phyloP scores from a whole-genome alignment of 768 basidiomycete genomes.

The Strobilomyces dryophilus region DNA sequence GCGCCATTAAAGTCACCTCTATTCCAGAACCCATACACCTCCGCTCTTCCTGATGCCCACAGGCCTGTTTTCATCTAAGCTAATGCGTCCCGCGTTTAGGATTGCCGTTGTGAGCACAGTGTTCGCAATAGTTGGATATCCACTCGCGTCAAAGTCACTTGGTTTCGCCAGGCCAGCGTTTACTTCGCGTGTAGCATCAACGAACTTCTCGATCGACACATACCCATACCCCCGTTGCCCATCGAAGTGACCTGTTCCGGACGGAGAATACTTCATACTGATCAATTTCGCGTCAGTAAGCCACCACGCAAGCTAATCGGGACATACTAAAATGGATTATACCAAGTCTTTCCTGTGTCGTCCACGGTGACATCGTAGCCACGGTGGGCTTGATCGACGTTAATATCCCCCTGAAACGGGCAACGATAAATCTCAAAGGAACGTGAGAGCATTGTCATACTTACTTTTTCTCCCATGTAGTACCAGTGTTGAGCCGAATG shows the following conservation, averaged over 20 bases:
- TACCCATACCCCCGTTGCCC: slow-evolving; percentile 93
- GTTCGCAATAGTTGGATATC: slow-evolving; percentile 84
- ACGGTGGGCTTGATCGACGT: slow-evolving; percentile 89
- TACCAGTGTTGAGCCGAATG: slow-evolving; percentile 93
- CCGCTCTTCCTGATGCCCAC: slow-evolving; percentile 71
- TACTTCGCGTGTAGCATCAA: slow-evolving; percentile 77
- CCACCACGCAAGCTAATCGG: background rate
- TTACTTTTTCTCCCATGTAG: slow-evolving; percentile 89
- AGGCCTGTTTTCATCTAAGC: slow-evolving; percentile 83
- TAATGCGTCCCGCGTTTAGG: slow-evolving; percentile 85
- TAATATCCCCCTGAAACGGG: slow-evolving; percentile 72
- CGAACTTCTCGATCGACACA: slow-evolving; percentile 88
- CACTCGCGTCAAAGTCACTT: slow-evolving; percentile 71
- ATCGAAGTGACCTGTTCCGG: slow-evolving; percentile 89
- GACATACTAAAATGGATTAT: slow-evolving; percentile 88
- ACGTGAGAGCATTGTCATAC: slow-evolving; percentile 1
- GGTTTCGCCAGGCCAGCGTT: slow-evolving; percentile 67
- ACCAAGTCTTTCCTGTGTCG: slow-evolving; percentile 78
- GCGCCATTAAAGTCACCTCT: slow-evolving; percentile 17
- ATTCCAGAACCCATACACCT: slow-evolving; percentile 67
- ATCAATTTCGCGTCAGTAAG: slow-evolving; percentile 6
- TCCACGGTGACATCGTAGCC: slow-evolving; percentile 90
- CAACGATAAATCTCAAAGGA: background rate
- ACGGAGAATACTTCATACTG: slow-evolving; percentile 94
- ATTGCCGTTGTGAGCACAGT: slow-evolving; percentile 86